A percentile compares a stretch with the other conserved stretches of the same genome.
These are phyloP conservation scores for Globisporangium acanthophoron DNA, from an alignment of 352 stramenopile genomes.

Conservation along the genomic window DNA sequence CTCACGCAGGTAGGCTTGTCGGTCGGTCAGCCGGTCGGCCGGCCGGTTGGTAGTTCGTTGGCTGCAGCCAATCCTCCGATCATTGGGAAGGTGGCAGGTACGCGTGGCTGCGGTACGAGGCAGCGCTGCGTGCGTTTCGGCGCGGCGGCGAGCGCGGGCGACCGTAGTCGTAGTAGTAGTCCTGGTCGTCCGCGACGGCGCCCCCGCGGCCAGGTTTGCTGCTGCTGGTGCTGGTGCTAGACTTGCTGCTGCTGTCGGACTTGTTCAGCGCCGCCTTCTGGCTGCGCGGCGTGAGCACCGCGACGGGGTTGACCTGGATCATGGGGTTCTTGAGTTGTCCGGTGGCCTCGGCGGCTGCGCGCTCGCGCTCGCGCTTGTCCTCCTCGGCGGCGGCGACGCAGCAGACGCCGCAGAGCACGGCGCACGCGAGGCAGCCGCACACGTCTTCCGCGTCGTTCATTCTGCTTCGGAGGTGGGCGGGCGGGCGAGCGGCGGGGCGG, in stretches of 20 bases:
- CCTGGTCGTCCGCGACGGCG: conserved; percentile 2
- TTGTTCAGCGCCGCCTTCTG: conserved; percentile 19
- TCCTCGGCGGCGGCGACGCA: conserved; percentile 74
- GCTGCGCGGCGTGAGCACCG: conserved; percentile 35
- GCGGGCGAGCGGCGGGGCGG: neutral
- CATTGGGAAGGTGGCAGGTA: conserved; percentile 10
- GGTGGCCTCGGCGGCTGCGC: conserved; percentile 25
- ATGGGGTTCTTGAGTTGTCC: conserved; percentile 44
- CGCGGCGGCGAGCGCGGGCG: conserved; percentile 13
- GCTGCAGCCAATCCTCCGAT: neutral
- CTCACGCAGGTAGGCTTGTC: neutral
- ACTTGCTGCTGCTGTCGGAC: neutral
- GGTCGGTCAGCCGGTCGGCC: neutral
- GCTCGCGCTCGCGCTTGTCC: conserved; percentile 75
- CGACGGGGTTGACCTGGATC: conserved; percentile 63
- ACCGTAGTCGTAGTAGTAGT: conserved; percentile 11
- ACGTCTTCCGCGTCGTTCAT: conserved; percentile 80
- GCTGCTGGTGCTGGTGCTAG: conserved; percentile 1
- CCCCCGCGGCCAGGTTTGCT: too few relatives aligned
- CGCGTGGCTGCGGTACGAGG: conserved; percentile 16
- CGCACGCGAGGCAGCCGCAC: conserved; percentile 69
- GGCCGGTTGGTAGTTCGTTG: neutral
- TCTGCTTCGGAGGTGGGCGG: neutral
- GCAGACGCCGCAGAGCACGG: conserved; percentile 67
- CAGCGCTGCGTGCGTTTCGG: conserved; percentile 16